These are phyloP conservation scores for Salix viminalis DNA, from an alignment of 345 rosid species.

Conservation along the genomic window DNA sequence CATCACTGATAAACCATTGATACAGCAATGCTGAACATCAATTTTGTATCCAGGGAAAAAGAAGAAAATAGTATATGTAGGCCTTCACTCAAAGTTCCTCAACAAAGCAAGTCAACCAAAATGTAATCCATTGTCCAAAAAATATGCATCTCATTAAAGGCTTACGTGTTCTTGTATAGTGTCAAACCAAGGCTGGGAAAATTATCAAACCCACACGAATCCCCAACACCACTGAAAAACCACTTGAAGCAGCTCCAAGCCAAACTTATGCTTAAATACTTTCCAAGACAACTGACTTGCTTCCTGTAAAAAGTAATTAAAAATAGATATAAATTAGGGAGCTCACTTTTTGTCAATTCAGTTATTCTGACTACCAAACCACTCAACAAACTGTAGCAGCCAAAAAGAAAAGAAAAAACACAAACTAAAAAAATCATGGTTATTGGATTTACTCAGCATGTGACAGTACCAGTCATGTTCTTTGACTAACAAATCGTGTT, in stretches of 20 bases:
- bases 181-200: constrained; percentile 83
- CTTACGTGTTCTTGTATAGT: constrained; percentile 80
- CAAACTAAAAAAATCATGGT: no score
- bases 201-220: constrained; percentile 91
- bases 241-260: constrained; percentile 96
- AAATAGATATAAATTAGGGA: no score
- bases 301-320: constrained; percentile 45
- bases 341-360: no score
- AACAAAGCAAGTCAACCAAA: neutral
- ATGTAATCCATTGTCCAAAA: neutral
- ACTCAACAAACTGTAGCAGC: neutral
- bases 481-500: neutral
- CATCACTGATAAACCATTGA: neutral
- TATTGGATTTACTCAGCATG: no score
- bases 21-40: neutral
- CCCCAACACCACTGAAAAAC: constrained; percentile 94
- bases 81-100: neutral
- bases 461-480: no score
- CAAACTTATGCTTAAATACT: constrained; percentile 82
- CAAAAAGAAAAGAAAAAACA: neutral
- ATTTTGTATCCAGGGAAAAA: neutral
- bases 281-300: constrained; percentile 84
- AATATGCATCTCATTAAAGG: neutral
- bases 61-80: neutral
- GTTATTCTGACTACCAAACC: neutral